Conservation (phyloP, 441 rosid genomes). For the Euphorbia corollata region DNA sequence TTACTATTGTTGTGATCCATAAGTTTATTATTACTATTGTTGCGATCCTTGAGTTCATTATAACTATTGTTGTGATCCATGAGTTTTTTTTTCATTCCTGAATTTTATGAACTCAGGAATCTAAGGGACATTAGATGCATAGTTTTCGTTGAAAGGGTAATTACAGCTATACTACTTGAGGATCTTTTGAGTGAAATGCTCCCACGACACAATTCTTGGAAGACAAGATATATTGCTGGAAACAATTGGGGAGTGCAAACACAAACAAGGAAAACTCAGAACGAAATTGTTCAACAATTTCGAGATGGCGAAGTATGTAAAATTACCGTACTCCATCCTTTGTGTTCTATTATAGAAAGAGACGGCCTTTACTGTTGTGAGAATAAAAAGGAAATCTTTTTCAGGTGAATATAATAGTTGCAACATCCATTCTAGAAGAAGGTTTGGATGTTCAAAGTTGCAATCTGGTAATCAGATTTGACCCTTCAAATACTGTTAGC, state of each 20-base stretch:
- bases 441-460: conserved; percentile 91
- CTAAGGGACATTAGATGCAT: conserved; percentile 58
- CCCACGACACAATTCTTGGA: conserved; percentile 52
- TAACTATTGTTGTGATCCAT: background rate
- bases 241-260: conserved; percentile 46
- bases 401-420: conserved; percentile 79
- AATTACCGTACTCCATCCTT: too few species aligned
- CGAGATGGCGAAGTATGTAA: conserved; percentile 63
- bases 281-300: conserved; percentile 81
- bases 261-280: conserved; percentile 64
- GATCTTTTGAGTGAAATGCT: conserved; percentile 53
- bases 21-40: background rate
- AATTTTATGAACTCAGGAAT: background rate
- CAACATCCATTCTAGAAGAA: conserved; percentile 91
- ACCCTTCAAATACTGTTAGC: conserved; percentile 64
- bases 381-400: conserved; percentile 15
- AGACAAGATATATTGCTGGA: conserved; percentile 67
- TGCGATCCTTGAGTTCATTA: background rate
- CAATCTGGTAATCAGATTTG: conserved; percentile 81
- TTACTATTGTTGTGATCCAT: background rate
- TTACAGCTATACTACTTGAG: conserved; percentile 56
- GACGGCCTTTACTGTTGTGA: background rate
- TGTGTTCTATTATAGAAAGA: background rate
- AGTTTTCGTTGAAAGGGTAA: conserved; percentile 79
- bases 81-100: background rate